Base-by-base conservation (phyloP, 2,329 filamentous ascomycete species). In the Coniochaeta sp. region DNA sequence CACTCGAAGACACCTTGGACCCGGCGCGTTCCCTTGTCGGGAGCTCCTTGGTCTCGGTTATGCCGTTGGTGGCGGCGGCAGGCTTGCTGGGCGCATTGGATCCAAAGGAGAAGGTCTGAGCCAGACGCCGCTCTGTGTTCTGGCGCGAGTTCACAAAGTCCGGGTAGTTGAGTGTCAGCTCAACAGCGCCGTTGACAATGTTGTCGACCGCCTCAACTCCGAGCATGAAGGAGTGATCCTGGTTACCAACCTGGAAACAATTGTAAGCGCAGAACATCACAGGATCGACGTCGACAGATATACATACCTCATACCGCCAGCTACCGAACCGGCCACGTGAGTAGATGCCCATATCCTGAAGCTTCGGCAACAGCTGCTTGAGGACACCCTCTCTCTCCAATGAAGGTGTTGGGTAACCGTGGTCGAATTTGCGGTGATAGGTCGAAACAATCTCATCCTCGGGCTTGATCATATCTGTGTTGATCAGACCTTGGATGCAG, bases 171-270 rank as follows among this genome's bases (percentile, higher is more conserved):
- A 97, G 85, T 34, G 93, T 96, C 71, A 96, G 80, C 82, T 97
- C 93, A 54, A 93, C 89, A 40, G 90, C 88, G 66, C 93, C 93
- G 75, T 89, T 93, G 76, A 93, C 85, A 71, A 96, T 91, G 79
- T 91, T 86, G 79, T 97, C 93, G 42, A 87, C 92, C 56, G 93
- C 93, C 79, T 97, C 93, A 22, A 96, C 93, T 73, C 93, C 93
- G 64, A 96, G 82, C 93, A 97, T 97, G 78, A 97, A 97, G 28
- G 89, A 93, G 83, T 97, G 93, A 77, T 97, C 93, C 83, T 96
- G 92, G 84, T 96, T 96, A 72, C 91, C 92, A 66, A 86, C 77
- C 38, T 40, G 10, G 17, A 40, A 40, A 17, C n/a, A 9, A 40
- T 40, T 8, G 38, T 42, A 81, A 52, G 47, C 22, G 16, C 22